phyloP scores from a whole-genome alignment of 1,284 basidiomycete genomes.

The Heterobasidion parviporum region DNA sequence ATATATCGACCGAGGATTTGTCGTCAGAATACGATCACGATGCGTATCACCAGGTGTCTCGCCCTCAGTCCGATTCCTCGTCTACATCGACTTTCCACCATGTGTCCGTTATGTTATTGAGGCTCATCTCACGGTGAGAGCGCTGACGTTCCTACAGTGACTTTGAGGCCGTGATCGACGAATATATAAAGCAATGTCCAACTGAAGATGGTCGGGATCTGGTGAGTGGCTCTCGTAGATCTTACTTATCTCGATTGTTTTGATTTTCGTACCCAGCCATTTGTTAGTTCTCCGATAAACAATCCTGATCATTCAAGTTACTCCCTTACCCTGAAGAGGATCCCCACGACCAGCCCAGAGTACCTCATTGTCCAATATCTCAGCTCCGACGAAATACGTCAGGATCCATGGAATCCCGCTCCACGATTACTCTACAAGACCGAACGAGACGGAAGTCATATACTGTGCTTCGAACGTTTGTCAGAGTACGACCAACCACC shows the following conservation, averaged over 20 bases:
- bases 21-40: too few relatives aligned
- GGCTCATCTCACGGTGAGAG: neutral
- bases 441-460: conserved; percentile 26
- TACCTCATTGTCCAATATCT: conserved; percentile 32
- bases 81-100: conserved; percentile 6
- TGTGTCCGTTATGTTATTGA: conserved; percentile 1
- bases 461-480: conserved; percentile 35
- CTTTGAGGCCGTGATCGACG: conserved; percentile 11
- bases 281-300: neutral
- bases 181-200: conserved; percentile 7
- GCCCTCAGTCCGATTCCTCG: conserved; percentile 1
- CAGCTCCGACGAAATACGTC: conserved; percentile 30
- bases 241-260: neutral
- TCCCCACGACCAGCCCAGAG: conserved; percentile 18
- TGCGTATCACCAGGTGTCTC: too few relatives aligned
- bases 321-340: conserved; percentile 16
- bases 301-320: conserved; percentile 9
- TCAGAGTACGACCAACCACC: conserved; percentile 34
- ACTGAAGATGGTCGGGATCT: conserved; percentile 1
- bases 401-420: conserved; percentile 45
- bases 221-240: conserved; percentile 4
- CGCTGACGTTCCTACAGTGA: conserved; percentile 1
- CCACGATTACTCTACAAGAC: conserved; percentile 36
- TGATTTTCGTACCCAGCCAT: neutral
- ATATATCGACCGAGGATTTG: neutral